phyloP scores from a whole-genome alignment of 148 eudicot genomes.

The Linanthus parryae region DNA sequence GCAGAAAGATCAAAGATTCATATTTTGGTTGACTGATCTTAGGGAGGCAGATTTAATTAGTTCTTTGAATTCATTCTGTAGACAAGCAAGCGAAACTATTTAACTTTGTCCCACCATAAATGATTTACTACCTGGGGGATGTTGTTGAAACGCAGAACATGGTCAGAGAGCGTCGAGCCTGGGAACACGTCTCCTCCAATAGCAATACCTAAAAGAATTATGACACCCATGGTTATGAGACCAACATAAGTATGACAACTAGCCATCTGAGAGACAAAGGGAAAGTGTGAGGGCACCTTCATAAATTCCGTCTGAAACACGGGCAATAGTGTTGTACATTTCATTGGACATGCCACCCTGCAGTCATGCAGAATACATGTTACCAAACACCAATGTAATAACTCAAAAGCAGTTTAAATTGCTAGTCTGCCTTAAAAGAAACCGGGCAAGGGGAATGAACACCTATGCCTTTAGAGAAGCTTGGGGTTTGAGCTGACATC shows the following conservation, averaged over 20 bases:
- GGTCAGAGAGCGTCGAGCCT: constrained; percentile 96
- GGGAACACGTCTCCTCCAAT: constrained; percentile 99
- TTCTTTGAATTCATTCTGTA: too few species aligned
- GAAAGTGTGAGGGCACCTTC: constrained; percentile 51
- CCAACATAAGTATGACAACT: constrained; percentile 1
- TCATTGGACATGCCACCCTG: constrained; percentile 99
- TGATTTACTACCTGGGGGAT: constrained; percentile 99
- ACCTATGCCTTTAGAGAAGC: neutral
- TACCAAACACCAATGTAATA: neutral
- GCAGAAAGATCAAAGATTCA: too few species aligned
- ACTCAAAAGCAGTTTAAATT: neutral
- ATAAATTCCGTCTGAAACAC: constrained; percentile 94
- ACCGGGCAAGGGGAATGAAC: neutral
- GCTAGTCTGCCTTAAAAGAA: neutral
- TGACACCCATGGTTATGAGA: neutral
- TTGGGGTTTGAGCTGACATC: neutral
- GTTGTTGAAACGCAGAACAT: constrained; percentile 91
- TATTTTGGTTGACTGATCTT: too few species aligned
- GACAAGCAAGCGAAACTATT: too few species aligned
- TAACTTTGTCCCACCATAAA: too few species aligned
- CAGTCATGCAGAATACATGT: constrained; percentile 13
- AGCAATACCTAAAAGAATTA: constrained; percentile 60
- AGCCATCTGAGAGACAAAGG: neutral
- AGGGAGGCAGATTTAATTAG: too few species aligned
- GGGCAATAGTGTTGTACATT: constrained; percentile 84